These are phyloP conservation scores for Phaffia rhodozyma DNA, from an alignment of 1,284 basidiomycete species.

Conservation along the genomic window DNA sequence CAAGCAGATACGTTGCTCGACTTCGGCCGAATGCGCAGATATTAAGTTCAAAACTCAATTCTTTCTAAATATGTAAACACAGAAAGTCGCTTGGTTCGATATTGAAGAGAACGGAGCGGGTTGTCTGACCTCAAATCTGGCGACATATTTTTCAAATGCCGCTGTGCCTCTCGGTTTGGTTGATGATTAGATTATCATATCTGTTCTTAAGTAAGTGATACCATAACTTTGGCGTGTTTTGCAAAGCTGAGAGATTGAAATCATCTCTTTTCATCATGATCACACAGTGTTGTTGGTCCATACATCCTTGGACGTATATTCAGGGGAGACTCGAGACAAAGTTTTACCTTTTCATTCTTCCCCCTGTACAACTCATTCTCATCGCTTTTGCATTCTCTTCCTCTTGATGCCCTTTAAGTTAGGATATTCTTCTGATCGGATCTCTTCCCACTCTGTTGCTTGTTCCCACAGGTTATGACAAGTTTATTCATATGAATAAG, in stretches of 20 bases:
- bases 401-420: slow-evolving; percentile 24
- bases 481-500: too few relatives aligned
- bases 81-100: slow-evolving; percentile 31
- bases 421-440: too few relatives aligned
- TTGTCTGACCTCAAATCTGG: slow-evolving; percentile 25
- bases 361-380: slow-evolving; percentile 30
- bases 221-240: too few relatives aligned
- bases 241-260: too few relatives aligned
- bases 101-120: slow-evolving; percentile 31
- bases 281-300: slow-evolving; percentile 34
- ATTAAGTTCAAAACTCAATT: too few relatives aligned
- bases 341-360: slow-evolving; percentile 31
- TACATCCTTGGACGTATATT: slow-evolving; percentile 34
- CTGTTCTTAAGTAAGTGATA: slow-evolving; percentile 24
- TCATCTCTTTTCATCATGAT: too few relatives aligned
- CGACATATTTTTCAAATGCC: slow-evolving; percentile 30
- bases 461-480: too few relatives aligned
- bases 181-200: slow-evolving; percentile 32
- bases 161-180: slow-evolving; percentile 34
- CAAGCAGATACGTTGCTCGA: background rate
- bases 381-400: slow-evolving; percentile 24
- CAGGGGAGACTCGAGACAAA: too few relatives aligned
- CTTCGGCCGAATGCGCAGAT: too few relatives aligned
- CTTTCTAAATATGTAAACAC: background rate
- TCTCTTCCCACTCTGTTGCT: too few relatives aligned